Evolutionary conservation across 1,284 basidiomycete species (phyloP).

Genomic region (Rugosomyces carneus): DNA sequence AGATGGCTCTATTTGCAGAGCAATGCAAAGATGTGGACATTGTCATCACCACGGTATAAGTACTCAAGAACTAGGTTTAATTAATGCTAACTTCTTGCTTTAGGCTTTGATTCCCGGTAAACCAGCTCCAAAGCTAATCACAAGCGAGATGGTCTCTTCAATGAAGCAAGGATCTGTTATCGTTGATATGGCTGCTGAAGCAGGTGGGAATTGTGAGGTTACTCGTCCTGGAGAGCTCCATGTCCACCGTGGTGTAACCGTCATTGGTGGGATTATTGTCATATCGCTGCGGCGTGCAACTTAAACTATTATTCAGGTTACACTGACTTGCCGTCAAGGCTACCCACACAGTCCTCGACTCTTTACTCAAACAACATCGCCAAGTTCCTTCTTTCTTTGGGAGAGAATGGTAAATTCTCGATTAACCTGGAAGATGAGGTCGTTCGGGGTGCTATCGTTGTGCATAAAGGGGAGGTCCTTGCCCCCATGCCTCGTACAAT

Average conservation of each 20-base stretch:
- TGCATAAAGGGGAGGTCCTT: conserved; percentile 62
- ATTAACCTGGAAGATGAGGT: conserved; percentile 79
- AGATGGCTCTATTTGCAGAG: conserved; percentile 83
- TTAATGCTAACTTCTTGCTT: conserved; percentile 3
- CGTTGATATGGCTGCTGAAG: conserved; percentile 80
- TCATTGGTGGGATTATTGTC: conserved; percentile 52
- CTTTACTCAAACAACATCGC: conserved; percentile 87
- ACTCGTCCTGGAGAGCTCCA: conserved; percentile 70
- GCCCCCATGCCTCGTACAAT: conserved; percentile 60
- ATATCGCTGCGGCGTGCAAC: conserved; percentile 3
- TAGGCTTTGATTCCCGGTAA: conserved; percentile 78
- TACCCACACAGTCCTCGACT: conserved; percentile 82
- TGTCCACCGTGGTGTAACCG: conserved; percentile 66
- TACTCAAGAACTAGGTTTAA: background rate
- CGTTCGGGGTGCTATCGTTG: conserved; percentile 70
- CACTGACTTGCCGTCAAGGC: conserved; percentile 75
- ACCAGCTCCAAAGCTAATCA: conserved; percentile 79
- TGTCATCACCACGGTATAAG: conserved; percentile 70
- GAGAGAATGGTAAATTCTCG: conserved; percentile 53
- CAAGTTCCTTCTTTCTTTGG: conserved; percentile 79
- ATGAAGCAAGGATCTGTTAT: conserved; percentile 88
- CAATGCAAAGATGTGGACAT: conserved; percentile 86
- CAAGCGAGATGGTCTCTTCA: conserved; percentile 73
- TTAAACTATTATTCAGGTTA: conserved; percentile 43
- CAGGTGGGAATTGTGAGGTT: conserved; percentile 79